Evolutionary conservation across 257 asterid genomes (phyloP).

Genomic region (Anisodus tanguticus): DNA sequence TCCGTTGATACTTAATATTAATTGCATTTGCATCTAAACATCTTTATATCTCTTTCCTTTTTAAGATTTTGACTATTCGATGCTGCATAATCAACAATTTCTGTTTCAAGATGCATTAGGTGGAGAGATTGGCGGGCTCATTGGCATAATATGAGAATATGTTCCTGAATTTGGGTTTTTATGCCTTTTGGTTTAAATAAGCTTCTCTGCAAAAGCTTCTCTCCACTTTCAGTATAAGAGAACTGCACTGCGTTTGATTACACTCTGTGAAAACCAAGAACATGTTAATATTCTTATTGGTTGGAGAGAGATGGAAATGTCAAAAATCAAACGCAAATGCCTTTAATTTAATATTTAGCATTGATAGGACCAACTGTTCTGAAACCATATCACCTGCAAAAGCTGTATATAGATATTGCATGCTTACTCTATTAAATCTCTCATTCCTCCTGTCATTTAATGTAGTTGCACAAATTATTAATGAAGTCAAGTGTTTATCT

Average conservation of each 20-base stretch:
- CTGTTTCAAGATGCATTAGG: conserved; percentile 22
- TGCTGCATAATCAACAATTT: conserved; percentile 1
- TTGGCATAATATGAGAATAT: background rate
- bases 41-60: background rate
- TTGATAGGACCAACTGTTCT: conserved; percentile 5
- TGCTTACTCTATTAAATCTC: background rate
- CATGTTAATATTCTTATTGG: background rate
- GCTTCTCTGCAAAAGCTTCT: background rate
- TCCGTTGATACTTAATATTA: background rate
- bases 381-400: conserved; percentile 14
- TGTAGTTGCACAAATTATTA: background rate
- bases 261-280: background rate
- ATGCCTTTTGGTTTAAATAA: background rate
- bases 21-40: background rate
- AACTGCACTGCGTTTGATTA: background rate
- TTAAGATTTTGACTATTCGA: background rate
- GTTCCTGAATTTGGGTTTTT: background rate
- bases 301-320: conserved; percentile 9
- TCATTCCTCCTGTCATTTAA: background rate
- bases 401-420: background rate
- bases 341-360: background rate
- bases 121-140: background rate
- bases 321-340: background rate
- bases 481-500: background rate
- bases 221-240: conserved; percentile 10